Base-by-base conservation (phyloP, 2,329 filamentous ascomycete genomes). In the Neobulgaria alba region DNA sequence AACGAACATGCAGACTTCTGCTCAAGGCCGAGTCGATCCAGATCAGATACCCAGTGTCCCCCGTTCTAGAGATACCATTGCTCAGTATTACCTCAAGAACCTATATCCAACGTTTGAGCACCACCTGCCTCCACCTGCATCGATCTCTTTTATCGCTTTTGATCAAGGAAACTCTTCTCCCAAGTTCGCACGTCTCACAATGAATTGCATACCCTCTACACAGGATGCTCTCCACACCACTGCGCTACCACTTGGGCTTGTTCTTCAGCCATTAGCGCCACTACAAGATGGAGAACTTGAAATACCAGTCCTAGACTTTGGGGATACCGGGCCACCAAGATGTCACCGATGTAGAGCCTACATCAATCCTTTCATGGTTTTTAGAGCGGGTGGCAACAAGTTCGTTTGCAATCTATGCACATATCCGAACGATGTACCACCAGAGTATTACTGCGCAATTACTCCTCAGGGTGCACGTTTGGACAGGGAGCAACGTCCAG, bases 311-410 rank as follows among this genome's bases (percentile, higher is more conserved):
- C 72, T 98, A 17, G 92, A 98, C 64, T 98, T 96, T 70, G 92
- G 92, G 36, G 88, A 95, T 31, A 67, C 68, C 29, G 92, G 92
- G 0, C 92, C 92, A 30, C 92, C 92, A 16, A 77, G 92, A 61
- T 98, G 92, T 64, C 79, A 86, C 55, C 75, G 92, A 65, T 98
- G 92, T 68, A 77, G 92, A 59, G 84, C 90, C 10, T 98, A 98
- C 65, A 93, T 98, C 66, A 98, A 98, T 59, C 92, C 92, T 2
- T 98, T 98, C 61, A 96, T 98, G 92, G 85, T 89, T 59, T 98
- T 98, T 72, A 77, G 84, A 44, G 82, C 84, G 12, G 90, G 90
- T 29, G 92, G 92, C 42, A 95, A 90, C 66, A 95, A 94, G 61
- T 93, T 95, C 61, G 87, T 95, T 38, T 98, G 92, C 68, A 98